Evolutionary conservation across 257 asterid species (phyloP).

Genomic region (Scutellaria minor): DNA sequence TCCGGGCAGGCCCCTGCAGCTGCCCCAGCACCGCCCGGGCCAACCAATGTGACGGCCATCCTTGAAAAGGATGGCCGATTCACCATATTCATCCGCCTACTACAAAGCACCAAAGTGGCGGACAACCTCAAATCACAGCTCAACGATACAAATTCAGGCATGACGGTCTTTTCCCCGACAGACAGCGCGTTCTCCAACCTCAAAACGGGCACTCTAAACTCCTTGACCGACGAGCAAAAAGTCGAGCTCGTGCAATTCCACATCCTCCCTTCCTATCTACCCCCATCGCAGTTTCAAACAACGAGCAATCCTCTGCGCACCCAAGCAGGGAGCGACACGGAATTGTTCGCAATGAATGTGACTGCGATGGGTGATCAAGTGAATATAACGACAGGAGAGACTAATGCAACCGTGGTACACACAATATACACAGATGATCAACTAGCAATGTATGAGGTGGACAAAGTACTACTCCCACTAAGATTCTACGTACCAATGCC

Average conservation of each 20-base stretch:
- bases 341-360: slow-evolving; percentile 50
- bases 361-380: slow-evolving; percentile 48
- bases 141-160: slow-evolving; percentile 41
- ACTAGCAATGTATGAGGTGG: slow-evolving; percentile 59
- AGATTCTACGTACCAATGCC: slow-evolving; percentile 51
- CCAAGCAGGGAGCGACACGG: slow-evolving; percentile 53
- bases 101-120: slow-evolving; percentile 54
- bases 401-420: slow-evolving; percentile 48
- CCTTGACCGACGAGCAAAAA: slow-evolving; percentile 49
- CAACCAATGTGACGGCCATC: slow-evolving; percentile 53
- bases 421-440: slow-evolving; percentile 51
- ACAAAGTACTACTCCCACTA: slow-evolving; percentile 55
- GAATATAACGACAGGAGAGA: slow-evolving; percentile 56
- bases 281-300: slow-evolving; percentile 56
- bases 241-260: slow-evolving; percentile 53
- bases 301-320: slow-evolving; percentile 57
- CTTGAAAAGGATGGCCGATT: slow-evolving; percentile 57
- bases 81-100: slow-evolving; percentile 49
- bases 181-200: slow-evolving; percentile 53
- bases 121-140: slow-evolving; percentile 51
- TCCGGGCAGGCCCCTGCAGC: slow-evolving; percentile 48
- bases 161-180: slow-evolving; percentile 53
- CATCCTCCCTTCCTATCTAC: slow-evolving; percentile 43
- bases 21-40: slow-evolving; percentile 53
- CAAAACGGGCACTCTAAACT: slow-evolving; percentile 50